Base-by-base conservation (phyloP, 495 filamentous ascomycete species). In the Peziza echinospora region DNA sequence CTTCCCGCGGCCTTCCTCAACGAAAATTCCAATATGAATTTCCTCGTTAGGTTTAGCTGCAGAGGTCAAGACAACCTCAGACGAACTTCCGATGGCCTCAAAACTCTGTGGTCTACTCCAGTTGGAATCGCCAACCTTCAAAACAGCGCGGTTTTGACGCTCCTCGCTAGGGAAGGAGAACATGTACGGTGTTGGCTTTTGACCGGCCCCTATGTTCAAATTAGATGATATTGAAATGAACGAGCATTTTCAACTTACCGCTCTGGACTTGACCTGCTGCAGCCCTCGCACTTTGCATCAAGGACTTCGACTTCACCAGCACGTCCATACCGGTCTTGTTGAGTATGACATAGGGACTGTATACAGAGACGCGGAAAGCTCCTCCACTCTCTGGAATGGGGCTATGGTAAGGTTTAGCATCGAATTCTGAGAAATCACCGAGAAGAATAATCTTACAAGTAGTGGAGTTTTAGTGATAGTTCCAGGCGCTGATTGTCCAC, bases 91-190 rank as follows among this genome's bases (percentile, higher is more conserved):
- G 48, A 97, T 87, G n/a, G 89, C 89, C 56, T 97, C 89, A 56
- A 97, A 89, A 71, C 82, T 93, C 61, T 94, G 87, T 2, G 91
- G 86, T 60, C 82, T 92, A 63, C 87, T 93, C 91, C 89, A 96
- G 21, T 72, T 69, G 5, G 89, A 93, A 30, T 92, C 81, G 24
- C 78, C 82, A 41, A 93, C 72, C 63, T 78, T 92, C 41, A 97
- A 58, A 19, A 86, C 68, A 13, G 82, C 85, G 40, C 89, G 78
- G 59, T 96, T 96, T 51, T 79, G 78, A 51, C 78, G 77, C 51
- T 96, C 89, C 52, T 93, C 81, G 22, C 67, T 79, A 13, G 71
- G 71, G 59, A 80, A 94, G 6, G 91, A 91, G 63, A 94, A 97
- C 85, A 97, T 94, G 56, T 92, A 80, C 2, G 91, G 91, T 45